Evolutionary conservation across 441 rosid species (phyloP).

Genomic region (Metrosideros polymorpha): DNA sequence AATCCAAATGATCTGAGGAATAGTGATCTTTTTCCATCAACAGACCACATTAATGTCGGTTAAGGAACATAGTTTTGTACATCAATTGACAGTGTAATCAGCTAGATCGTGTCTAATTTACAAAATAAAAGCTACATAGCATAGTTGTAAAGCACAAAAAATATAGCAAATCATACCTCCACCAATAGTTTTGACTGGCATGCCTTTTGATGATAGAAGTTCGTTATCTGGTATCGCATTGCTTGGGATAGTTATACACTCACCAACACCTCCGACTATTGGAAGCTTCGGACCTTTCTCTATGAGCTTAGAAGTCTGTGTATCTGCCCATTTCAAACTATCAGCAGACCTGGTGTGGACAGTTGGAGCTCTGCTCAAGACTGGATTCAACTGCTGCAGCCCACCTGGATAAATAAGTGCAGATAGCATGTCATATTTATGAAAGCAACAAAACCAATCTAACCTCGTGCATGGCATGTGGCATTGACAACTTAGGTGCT

Average conservation of each 20-base stretch:
- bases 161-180: conserved; percentile 35
- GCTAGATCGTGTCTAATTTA: not conserved
- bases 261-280: conserved; percentile 33
- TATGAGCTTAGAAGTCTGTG: conserved; percentile 33
- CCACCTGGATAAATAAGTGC: conserved; percentile 32
- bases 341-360: conserved; percentile 25
- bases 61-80: not conserved
- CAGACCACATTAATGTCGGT: not conserved
- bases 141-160: not conserved
- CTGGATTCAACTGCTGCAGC: conserved; percentile 42
- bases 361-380: conserved; percentile 39
- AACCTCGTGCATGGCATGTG: not conserved
- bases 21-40: not conserved
- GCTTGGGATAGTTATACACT: conserved; percentile 21
- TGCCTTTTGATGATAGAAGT: conserved; percentile 27
- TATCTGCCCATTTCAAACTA: conserved; percentile 32
- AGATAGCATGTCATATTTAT: conserved; percentile 4
- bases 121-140: not conserved
- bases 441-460: not conserved
- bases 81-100: not conserved
- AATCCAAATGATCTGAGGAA: not conserved
- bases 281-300: conserved; percentile 25
- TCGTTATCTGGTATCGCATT: conserved; percentile 23
- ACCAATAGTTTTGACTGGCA: conserved; percentile 23
- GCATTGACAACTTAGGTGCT: not conserved